A percentile compares a stretch with the other conserved stretches of the same genome.
Evolutionary conservation across 768 basidiomycete genomes (phyloP).

Genomic region (Pholiota molesta): DNA sequence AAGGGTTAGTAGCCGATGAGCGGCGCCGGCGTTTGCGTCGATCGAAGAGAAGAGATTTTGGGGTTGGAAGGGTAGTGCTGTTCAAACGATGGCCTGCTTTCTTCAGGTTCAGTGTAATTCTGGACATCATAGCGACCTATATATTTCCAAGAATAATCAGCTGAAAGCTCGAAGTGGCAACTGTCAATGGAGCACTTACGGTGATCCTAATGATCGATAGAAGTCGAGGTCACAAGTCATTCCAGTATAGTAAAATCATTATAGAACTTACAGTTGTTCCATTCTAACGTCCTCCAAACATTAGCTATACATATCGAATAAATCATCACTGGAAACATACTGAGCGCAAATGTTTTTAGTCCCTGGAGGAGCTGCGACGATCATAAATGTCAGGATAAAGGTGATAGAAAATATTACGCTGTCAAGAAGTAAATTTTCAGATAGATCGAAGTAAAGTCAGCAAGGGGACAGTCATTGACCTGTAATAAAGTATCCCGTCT

Average conservation of each 20-base stretch:
- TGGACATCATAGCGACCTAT: conserved; percentile 65
- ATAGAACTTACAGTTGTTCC: conserved; percentile 36
- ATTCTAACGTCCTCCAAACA: conserved; percentile 27
- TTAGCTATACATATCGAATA: neutral
- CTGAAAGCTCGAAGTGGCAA: too few species aligned
- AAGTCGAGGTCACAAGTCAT: neutral
- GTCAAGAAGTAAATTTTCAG: neutral
- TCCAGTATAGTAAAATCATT: neutral
- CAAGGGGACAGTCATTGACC: conserved; percentile 25
- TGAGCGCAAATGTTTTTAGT: conserved; percentile 51
- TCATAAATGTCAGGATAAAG: conserved; percentile 48
- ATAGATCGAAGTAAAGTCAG: neutral
- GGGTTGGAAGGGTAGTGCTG: conserved; percentile 12
- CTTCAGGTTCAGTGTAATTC: conserved; percentile 64
- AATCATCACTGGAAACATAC: conserved; percentile 28
- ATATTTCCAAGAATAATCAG: neutral
- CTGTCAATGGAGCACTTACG: neutral
- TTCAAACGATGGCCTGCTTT: conserved; percentile 33
- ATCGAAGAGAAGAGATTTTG: conserved; percentile 23
- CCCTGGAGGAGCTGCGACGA: conserved; percentile 44
- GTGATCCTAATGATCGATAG: neutral
- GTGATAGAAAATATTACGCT: conserved; percentile 51
- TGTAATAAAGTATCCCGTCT: conserved; percentile 51
- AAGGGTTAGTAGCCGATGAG: conserved; percentile 1
- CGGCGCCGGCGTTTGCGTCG: conserved; percentile 11